Percentiles rank a stretch among this genome's conserved stretches.
Conservation (phyloP, 83 land plant genomes). For the Larix sibirica region DNA sequence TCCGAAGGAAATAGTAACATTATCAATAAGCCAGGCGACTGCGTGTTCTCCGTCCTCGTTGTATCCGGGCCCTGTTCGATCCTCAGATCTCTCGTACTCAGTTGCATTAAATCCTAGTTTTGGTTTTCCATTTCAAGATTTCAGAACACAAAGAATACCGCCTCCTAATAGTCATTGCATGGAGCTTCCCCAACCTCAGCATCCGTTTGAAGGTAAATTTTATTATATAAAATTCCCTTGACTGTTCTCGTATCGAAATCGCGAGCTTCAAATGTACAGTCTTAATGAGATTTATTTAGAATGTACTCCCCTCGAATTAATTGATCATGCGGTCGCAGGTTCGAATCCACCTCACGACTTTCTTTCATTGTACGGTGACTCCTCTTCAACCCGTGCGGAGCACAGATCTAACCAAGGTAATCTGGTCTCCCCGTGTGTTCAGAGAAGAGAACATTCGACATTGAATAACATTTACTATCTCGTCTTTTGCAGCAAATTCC, state of each 20-base stretch:
- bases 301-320: neutral
- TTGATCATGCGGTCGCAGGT: slow-evolving; percentile 26
- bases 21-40: neutral
- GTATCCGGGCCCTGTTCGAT: neutral
- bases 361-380: slow-evolving; percentile 48
- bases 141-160: neutral
- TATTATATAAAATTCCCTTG: neutral
- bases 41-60: neutral
- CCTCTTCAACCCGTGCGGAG: slow-evolving; percentile 31
- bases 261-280: neutral
- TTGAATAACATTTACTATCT: slow-evolving; percentile 17
- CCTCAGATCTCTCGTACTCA: slow-evolving; percentile 3
- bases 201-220: slow-evolving; percentile 35
- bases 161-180: neutral
- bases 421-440: slow-evolving; percentile 5
- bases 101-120: neutral
- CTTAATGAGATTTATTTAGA: neutral
- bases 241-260: neutral
- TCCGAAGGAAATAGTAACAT: neutral
- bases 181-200: slow-evolving; percentile 48
- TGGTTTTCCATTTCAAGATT: neutral
- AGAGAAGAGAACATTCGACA: neutral
- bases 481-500: slow-evolving; percentile 29
- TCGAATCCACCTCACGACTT: slow-evolving; percentile 60
- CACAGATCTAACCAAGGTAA: slow-evolving; percentile 20